Conservation (phyloP, 2,329 filamentous ascomycete species). For the Shiraia bambusicola region DNA sequence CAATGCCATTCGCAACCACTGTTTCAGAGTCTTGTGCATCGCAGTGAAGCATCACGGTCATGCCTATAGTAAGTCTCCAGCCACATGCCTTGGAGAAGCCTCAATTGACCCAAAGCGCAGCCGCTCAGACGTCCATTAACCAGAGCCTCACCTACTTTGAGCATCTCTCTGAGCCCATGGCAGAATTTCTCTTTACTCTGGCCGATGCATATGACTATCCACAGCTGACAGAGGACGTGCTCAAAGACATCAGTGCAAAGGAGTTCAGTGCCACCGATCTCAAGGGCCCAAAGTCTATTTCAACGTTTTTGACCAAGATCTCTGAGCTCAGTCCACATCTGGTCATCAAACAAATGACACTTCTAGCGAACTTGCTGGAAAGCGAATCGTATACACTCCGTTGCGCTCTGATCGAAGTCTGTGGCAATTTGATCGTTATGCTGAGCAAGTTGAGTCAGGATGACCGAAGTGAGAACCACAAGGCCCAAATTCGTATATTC, state of each 20-base stretch:
- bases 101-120: slow-evolving; percentile 49
- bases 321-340: slow-evolving; percentile 88
- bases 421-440: slow-evolving; percentile 89
- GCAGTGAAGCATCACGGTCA: slow-evolving; percentile 98
- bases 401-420: slow-evolving; percentile 93
- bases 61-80: slow-evolving; percentile 73
- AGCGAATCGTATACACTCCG: slow-evolving; percentile 96
- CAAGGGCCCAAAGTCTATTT: slow-evolving; percentile 93
- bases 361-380: slow-evolving; percentile 90
- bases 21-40: slow-evolving; percentile 94
- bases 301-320: slow-evolving; percentile 86
- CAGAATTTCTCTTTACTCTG: slow-evolving; percentile 93
- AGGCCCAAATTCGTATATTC: slow-evolving; percentile 93
- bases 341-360: slow-evolving; percentile 96
- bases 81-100: no score
- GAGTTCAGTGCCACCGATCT: slow-evolving; percentile 98
- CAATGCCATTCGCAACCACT: slow-evolving; percentile 89
- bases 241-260: slow-evolving; percentile 93
- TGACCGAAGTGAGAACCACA: slow-evolving; percentile 88
- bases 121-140: slow-evolving; percentile 95
- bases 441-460: slow-evolving; percentile 77
- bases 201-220: slow-evolving; percentile 97
- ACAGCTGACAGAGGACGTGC: slow-evolving; percentile 88
- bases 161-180: slow-evolving; percentile 98
- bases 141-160: slow-evolving; percentile 98